A percentile compares a stretch with the other conserved stretches of the same genome.
Conservation (phyloP, 148 eudicot genomes). For the Chenopodium formosanum region DNA sequence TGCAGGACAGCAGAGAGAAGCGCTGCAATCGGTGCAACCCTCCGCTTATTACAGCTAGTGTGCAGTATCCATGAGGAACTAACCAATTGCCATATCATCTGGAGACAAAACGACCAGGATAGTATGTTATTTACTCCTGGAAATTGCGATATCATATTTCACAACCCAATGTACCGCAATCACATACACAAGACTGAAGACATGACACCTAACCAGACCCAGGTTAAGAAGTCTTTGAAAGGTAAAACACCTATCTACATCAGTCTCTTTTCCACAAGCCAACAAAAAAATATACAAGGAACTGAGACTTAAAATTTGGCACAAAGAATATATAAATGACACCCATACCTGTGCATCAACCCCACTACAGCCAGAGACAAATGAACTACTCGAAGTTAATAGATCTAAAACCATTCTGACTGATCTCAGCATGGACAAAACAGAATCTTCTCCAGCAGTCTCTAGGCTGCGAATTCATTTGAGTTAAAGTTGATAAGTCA, state of each 20-base stretch:
- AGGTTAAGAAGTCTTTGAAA: not conserved
- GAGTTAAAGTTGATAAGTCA: slow-evolving; percentile 3
- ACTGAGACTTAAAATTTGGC: too few relatives aligned
- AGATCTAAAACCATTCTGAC: slow-evolving; percentile 74
- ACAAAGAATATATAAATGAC: slow-evolving; percentile 1
- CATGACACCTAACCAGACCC: not conserved
- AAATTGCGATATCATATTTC: not conserved
- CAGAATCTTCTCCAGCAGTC: slow-evolving; percentile 88
- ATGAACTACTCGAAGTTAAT: slow-evolving; percentile 41
- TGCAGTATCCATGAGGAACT: slow-evolving; percentile 90
- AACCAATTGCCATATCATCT: slow-evolving; percentile 97
- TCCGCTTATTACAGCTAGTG: slow-evolving; percentile 85
- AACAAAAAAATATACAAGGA: not conserved
- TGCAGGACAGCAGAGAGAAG: slow-evolving; percentile 90
- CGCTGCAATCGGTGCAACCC: slow-evolving; percentile 98
- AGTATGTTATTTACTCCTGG: not conserved
- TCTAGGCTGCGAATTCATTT: slow-evolving; percentile 65
- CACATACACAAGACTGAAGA: not conserved
- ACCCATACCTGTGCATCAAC: slow-evolving; percentile 60
- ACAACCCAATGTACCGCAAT: not conserved
- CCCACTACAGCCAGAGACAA: slow-evolving; percentile 47
- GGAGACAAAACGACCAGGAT: slow-evolving; percentile 18
- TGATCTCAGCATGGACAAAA: slow-evolving; percentile 85
- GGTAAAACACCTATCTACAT: not conserved
- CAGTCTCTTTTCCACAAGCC: not conserved